A percentile compares a stretch with the other conserved stretches of the same genome.
These are phyloP conservation scores for Neospora caninum DNA, from an alignment of 169 alveolate species.

Conservation along the genomic window DNA sequence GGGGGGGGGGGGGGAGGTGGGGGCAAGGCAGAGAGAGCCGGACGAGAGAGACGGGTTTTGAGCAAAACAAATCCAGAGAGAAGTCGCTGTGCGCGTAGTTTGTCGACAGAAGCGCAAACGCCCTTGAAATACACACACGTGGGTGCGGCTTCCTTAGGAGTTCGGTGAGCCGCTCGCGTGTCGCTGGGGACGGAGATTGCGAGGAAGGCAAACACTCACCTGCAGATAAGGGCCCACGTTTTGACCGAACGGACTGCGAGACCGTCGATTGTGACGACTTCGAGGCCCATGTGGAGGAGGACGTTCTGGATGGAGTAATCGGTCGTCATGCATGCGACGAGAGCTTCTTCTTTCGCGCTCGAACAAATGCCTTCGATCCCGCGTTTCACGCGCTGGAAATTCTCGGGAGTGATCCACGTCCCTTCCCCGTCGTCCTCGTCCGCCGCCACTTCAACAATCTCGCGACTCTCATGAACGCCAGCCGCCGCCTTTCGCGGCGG, in stretches of 20 bases:
- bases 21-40: too few relatives aligned
- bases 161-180: too few relatives aligned
- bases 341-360: slow-evolving; percentile 35
- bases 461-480: neutral
- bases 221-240: slow-evolving; percentile 70
- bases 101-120: too few relatives aligned
- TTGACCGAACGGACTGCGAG: slow-evolving; percentile 59
- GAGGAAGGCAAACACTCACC: slow-evolving; percentile 16
- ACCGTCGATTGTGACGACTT: slow-evolving; percentile 71
- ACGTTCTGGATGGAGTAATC: slow-evolving; percentile 87
- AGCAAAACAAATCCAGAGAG: too few relatives aligned
- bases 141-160: too few relatives aligned
- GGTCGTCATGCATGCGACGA: slow-evolving; percentile 77
- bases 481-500: neutral
- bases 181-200: neutral
- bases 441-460: neutral
- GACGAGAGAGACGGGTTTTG: too few relatives aligned
- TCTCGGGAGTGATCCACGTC: slow-evolving; percentile 83
- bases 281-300: slow-evolving; percentile 81
- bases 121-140: too few relatives aligned
- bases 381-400: slow-evolving; percentile 63
- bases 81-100: too few relatives aligned
- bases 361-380: slow-evolving; percentile 16
- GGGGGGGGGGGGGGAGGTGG: too few relatives aligned
- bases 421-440: slow-evolving; percentile 65